These are phyloP conservation scores for Pythium grandisporangium DNA, from an alignment of 352 stramenopile genomes.

Conservation along the genomic window DNA sequence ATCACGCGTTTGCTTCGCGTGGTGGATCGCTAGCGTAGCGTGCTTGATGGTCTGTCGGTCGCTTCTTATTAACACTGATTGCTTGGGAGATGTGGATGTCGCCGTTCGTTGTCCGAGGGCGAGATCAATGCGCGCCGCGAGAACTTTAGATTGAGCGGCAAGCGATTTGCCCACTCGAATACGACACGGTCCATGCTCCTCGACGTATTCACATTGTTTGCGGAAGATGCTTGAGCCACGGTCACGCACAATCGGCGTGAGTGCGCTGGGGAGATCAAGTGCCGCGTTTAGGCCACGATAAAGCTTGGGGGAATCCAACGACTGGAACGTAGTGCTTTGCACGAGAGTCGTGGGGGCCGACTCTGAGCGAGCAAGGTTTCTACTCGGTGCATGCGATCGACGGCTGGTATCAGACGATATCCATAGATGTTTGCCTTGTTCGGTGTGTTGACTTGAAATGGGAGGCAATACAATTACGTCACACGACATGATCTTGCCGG, in stretches of 20 bases:
- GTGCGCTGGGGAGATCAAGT: constrained; percentile 17
- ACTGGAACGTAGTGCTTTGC: constrained; percentile 1
- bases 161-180: constrained; percentile 36
- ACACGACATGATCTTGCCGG: too few relatives aligned
- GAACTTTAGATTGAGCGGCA: constrained; percentile 22
- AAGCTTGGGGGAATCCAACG: constrained; percentile 17
- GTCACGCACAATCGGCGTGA: constrained; percentile 18
- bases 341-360: constrained; percentile 29
- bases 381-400: not conserved
- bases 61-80: constrained; percentile 20
- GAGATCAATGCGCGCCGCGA: constrained; percentile 28
- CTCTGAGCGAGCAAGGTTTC: constrained; percentile 23
- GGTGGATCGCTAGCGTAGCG: constrained; percentile 11
- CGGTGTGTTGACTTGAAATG: not conserved
- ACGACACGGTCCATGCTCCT: constrained; percentile 16
- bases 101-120: constrained; percentile 24
- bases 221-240: constrained; percentile 38
- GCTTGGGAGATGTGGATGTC: constrained; percentile 3
- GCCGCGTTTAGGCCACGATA: constrained; percentile 31
- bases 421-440: constrained; percentile 2
- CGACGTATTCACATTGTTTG: constrained; percentile 29
- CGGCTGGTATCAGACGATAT: not conserved
- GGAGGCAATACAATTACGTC: not conserved
- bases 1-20: constrained; percentile 11
- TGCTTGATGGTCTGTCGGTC: constrained; percentile 27